Evolutionary conservation across 495 filamentous ascomycete genomes (phyloP), one percentile per base, ranked within the genome.

Genomic region (Bombardia bombarda): DNA sequence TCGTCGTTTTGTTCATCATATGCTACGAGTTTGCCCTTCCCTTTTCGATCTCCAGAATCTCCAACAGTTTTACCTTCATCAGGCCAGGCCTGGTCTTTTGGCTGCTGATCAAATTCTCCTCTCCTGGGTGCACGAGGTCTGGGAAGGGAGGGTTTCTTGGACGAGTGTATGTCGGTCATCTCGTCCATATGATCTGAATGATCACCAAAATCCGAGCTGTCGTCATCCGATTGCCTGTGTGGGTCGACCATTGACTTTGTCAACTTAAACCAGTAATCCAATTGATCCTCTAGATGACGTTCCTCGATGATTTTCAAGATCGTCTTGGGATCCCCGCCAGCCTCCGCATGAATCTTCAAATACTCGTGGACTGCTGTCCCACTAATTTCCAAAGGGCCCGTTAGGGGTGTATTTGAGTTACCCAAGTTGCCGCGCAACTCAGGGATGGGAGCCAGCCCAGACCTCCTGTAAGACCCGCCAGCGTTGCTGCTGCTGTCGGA

Each of bases 221-320:
- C 47, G 5, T 40, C 28, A 9, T 41, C 47, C 2, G 21, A 10
- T 8, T 23, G 38, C 3, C 35, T 38, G 7, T 22, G 18, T 12
- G 42, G 51, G 9, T 55, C 47, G 18, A 45, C 46, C 49, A 67
- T 61, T 0, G 52, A 43, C 35, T 51, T 42, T 3, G 66, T 68
- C 13, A 67, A 38, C 9, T 42, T 50, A 14, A 74, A 53, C 70
- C 70, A 76, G 41, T 72, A 71, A 19, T 66, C 64, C 32, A 86
- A 63, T 36, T 75, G 72, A 12, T 74, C 74, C 31, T 73, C 65
- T 10, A 72, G 70, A 20, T 72, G 68, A 50, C 83, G 80, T 23
- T 80, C 72, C 20, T 72, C 69, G 36, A 85, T 79, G 10, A 86
- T 77, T 31, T 68, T 60, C 6, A 81, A 49, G 16, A 86, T 76